Evolutionary conservation across 2,329 filamentous ascomycete genomes (phyloP), one percentile per base, ranked within the genome.

Genomic region (Sphaerulina vaccinii): DNA sequence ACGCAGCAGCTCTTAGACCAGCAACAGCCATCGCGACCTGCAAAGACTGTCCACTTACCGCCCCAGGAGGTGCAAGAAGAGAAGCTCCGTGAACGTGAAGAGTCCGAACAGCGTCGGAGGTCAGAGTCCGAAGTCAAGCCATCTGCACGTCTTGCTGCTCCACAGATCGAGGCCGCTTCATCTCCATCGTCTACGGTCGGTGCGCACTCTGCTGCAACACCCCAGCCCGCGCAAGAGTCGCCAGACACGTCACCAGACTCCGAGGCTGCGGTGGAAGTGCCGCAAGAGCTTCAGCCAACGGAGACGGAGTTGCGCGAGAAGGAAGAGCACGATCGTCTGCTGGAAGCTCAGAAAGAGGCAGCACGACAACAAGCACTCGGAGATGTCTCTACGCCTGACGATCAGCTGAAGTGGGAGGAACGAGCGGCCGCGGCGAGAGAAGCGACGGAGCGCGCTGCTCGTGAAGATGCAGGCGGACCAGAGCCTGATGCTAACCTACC

Each of bases 121-220:
- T 67, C 62, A 45, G 75, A 62, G 64, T 71, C 70, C 40, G 71
- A 70, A 13, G 40, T 48, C 64, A 58, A 60, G 60, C 68, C 47
- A 52, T 70, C 35, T 5, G 29, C 24, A 40, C 72, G 52, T 37
- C 57, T 55, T 18, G 27, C 43, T 27, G 54, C 55, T 22, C 50
- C 57, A 1, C 57, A 56, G 24, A 49, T 44, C 16, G 66, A 68
- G 40, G 42, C 59, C 8, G 68, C 70, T 6, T 78, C 76, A 9
- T 78, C 74, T 10, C 80, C 81, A 19, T 80, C 75, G 7, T 92
- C 88, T 5, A 90, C 86, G 1, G 73, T 81, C 49, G 83, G 78
- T 24, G 80, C 84, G 1, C 84, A 85, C 61, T 90, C 87, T 37
- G 84, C 84, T 49, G 83, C 85, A 18, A 93, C 88, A 0, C 86